Conservation (phyloP, 768 basidiomycete species). For the Rhodotorula diobovata region DNA sequence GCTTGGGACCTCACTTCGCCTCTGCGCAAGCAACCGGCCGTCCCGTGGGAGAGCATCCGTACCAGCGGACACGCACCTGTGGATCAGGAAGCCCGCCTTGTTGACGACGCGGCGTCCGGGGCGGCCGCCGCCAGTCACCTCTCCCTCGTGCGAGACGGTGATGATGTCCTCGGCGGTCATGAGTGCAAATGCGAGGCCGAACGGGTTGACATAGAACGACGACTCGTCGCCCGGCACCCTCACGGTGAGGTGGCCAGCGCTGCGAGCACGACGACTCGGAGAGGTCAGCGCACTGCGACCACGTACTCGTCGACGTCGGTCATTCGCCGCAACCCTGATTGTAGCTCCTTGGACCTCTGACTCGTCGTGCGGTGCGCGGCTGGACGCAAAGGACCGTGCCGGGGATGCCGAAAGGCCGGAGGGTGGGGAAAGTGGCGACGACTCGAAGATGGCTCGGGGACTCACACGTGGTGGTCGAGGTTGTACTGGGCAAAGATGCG, state of each 20-base stretch:
- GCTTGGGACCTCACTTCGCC: too few species aligned
- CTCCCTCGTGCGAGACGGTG: conserved; percentile 47
- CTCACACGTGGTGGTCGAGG: conserved; percentile 30
- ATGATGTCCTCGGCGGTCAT: conserved; percentile 34
- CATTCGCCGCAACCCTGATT: too few species aligned
- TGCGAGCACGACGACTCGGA: neutral
- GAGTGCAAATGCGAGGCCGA: conserved; percentile 8
- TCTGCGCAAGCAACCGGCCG: too few species aligned
- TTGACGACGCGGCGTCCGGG: conserved; percentile 47
- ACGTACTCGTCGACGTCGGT: too few species aligned
- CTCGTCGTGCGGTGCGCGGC: too few species aligned
- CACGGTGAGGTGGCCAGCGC: conserved; percentile 36
- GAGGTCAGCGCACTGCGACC: neutral
- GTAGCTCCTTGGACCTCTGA: too few species aligned
- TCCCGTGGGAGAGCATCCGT: too few species aligned
- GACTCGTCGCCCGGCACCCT: conserved; percentile 2
- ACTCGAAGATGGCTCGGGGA: neutral
- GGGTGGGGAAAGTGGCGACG: neutral
- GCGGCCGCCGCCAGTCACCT: conserved; percentile 47
- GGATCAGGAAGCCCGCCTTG: conserved; percentile 51
- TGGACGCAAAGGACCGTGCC: neutral
- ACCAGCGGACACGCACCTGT: conserved; percentile 51
- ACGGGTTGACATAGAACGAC: conserved; percentile 29
- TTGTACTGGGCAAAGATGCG: conserved; percentile 34
- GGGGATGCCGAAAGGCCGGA: too few species aligned